These are phyloP conservation scores for Nicotiana undulata DNA, from an alignment of 257 asterid genomes.

Conservation along the genomic window DNA sequence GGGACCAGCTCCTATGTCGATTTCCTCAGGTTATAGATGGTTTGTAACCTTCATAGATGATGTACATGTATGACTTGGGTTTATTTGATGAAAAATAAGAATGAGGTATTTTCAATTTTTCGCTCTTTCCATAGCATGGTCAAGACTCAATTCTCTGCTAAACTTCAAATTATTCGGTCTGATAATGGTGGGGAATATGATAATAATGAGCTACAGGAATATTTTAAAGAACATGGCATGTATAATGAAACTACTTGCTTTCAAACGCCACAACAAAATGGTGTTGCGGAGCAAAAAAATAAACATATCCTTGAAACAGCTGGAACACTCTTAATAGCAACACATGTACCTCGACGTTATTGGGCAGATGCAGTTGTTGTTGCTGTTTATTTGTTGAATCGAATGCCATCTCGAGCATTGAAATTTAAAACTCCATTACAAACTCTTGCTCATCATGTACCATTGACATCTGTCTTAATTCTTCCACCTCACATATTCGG, in stretches of 20 bases:
- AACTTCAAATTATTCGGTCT: neutral
- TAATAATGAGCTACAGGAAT: neutral
- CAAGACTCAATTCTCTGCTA: neutral
- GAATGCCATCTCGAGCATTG: neutral
- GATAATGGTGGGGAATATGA: neutral
- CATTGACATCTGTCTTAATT: neutral
- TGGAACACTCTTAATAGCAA: neutral
- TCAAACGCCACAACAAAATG: neutral
- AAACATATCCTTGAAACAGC: neutral
- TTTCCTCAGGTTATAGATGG: neutral
- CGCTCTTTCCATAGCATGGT: neutral
- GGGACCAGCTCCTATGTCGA: neutral
- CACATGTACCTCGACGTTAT: neutral
- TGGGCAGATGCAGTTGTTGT: neutral
- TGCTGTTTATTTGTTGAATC: neutral
- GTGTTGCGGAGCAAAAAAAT: neutral
- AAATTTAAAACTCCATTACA: neutral
- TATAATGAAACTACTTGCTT: neutral
- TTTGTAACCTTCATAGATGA: constrained; percentile 5
- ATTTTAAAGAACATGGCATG: neutral
- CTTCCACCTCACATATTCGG: constrained; percentile 1
- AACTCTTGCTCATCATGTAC: neutral
- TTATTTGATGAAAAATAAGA: neutral
- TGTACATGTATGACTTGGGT: neutral
- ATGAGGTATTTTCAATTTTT: neutral